Base-by-base conservation (phyloP, 2,329 filamentous ascomycete species). In the Colletotrichum falcatum region DNA sequence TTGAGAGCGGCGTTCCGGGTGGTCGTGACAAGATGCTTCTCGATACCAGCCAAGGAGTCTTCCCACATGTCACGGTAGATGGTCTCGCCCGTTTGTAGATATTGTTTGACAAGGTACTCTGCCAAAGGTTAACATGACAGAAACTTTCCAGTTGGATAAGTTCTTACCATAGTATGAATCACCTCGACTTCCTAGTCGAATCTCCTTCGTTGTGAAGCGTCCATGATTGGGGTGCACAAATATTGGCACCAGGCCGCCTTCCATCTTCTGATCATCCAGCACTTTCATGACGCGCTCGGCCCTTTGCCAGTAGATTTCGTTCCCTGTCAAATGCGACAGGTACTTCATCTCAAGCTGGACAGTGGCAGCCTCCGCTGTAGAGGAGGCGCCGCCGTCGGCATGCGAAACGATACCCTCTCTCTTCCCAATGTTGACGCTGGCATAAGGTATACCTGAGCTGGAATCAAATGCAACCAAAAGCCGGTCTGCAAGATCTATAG, bases 331-430 rank as follows among this genome's bases (percentile, higher is more conserved):
- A 80, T 97, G 97, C 55, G 95, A 92, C 16, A 99, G 86, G 78
- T 98, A 98, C 80, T 98, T 98, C 86, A 98, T 94, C 80, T 99
- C 96, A 9, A 99, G 88, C 82, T 99, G 96, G 54, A 98, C 80
- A 9, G 92, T 95, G 2, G 95, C 94, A 0, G 95, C 92, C 83
- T 98, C 96, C 1, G 96, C 95, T 0, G 95, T 98, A 1, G 95
- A 98, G 0, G 95, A 96, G 9, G 95, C 94, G 11, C 96, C 96
- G 23, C 87, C 89, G 77, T 97, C 94, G 18, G 89, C 89, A 77
- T 98, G 95, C 1, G 95, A 95, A 16, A 88, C 87, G 58, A 97
- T 88, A 14, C 94, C 94, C 76, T 91, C 83, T 60, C 88, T 89
- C 42, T 91, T 92, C 75, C 91, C 92, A 33, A 99, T 84, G 76